phyloP scores from a whole-genome alignment of 2,329 filamentous ascomycete species.

The Ophiostoma triangulosporum region DNA sequence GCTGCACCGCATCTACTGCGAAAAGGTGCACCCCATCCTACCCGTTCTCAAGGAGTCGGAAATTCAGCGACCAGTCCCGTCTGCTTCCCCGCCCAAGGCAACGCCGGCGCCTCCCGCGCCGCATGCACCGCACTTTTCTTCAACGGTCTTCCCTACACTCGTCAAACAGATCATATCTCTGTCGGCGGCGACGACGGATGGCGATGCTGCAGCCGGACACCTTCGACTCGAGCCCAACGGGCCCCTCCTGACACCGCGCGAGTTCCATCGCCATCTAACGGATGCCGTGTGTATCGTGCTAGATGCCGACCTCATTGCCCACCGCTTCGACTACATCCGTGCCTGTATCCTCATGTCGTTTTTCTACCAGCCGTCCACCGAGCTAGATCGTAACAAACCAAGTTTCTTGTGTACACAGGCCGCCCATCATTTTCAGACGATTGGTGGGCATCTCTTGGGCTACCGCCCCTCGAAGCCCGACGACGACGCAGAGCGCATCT shows the following conservation, averaged over 20 bases:
- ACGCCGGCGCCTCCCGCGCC: not conserved
- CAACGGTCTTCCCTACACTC: constrained; percentile 28
- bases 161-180: constrained; percentile 42
- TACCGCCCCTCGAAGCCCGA: constrained; percentile 21
- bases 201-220: constrained; percentile 26
- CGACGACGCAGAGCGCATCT: constrained; percentile 34
- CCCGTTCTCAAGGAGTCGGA: constrained; percentile 32
- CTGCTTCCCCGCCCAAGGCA: not conserved
- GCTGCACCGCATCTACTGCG: constrained; percentile 32
- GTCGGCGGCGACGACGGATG: constrained; percentile 34
- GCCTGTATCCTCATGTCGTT: constrained; percentile 40
- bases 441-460: constrained; percentile 39
- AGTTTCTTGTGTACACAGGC: constrained; percentile 39
- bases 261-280: constrained; percentile 35
- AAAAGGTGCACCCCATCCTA: constrained; percentile 41
- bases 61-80: not conserved
- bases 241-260: constrained; percentile 28
- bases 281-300: constrained; percentile 35
- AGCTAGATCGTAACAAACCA: constrained; percentile 40
- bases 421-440: constrained; percentile 42
- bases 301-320: constrained; percentile 39
- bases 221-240: constrained; percentile 30
- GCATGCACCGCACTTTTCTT: constrained; percentile 1
- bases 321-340: constrained; percentile 42
- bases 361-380: constrained; percentile 42